Evolutionary conservation across 306 rosid genomes (phyloP), one percentile per base, ranked within the genome.

Genomic region (Cucurbita maxima): DNA sequence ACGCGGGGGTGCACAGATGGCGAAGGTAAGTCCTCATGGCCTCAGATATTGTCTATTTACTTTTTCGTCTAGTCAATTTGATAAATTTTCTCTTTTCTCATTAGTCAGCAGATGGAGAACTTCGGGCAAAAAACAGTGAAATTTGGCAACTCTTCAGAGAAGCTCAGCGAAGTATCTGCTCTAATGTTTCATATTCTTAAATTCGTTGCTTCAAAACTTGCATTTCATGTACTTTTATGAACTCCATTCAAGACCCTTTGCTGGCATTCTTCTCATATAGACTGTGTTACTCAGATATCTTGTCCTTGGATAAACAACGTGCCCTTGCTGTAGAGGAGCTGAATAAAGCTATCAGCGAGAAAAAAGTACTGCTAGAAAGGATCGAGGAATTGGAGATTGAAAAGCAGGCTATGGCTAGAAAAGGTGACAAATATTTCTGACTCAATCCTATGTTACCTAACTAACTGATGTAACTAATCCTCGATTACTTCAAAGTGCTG

Each of bases 151-250:
- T 84, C 73, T 92, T 92, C 84, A 83, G 75, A 73, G 96, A 88
- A 86, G 96, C 98, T 79, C 96, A 90, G 82, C 92, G 78, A 77
- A 92, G 98, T 92, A 81, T 79, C 84, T 86, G 36, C 68, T 73
- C 43, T 5, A 13, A 51, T 43, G 5, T 5, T 4, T 54, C 20
- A 12, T 71, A 19, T 13, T 45, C 43, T 61, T 53, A 25, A 5
- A 15, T 76, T 70, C 10, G 30, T 38, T 52, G 30, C 10, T 52
- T 72, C 50, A 52, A 14, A 73, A 4, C 30, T 16, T 7, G 10
- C 37, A 4, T 13, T 60, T 25, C 16, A 2, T 30, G 52, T 41
- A 18, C 41, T 20, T 61, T 51, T 50, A 8, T 16, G 47, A 20
- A 18, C 3, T 45, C 19, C 56, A 20, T 63, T 25, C 62, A 30